Evolutionary conservation across 345 rosid genomes (phyloP).

Genomic region (Rhizophora apiculata): DNA sequence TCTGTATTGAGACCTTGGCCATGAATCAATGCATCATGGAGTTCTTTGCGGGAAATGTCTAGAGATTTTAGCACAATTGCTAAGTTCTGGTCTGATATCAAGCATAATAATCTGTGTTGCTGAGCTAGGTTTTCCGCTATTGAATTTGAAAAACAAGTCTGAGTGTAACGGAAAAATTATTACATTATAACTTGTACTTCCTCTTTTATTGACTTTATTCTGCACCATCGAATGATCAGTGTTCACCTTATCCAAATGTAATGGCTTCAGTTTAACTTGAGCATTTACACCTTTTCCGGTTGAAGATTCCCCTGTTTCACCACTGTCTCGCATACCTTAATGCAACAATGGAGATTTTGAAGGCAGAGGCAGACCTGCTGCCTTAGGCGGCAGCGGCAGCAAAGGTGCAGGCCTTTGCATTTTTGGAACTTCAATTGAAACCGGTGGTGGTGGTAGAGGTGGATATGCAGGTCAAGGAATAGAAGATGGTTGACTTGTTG

Average conservation of each 20-base stretch:
- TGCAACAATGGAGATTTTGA: constrained; percentile 43
- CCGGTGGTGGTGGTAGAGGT: constrained; percentile 17
- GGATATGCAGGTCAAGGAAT: constrained; percentile 15
- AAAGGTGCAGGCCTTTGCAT: constrained; percentile 32
- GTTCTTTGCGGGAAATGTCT: constrained; percentile 49
- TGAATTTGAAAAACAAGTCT: neutral
- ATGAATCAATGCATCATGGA: constrained; percentile 48
- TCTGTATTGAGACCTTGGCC: constrained; percentile 62
- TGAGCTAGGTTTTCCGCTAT: constrained; percentile 19
- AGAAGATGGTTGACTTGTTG: constrained; percentile 28
- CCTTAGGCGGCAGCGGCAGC: constrained; percentile 44
- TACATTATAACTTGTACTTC: no score
- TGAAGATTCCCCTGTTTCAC: constrained; percentile 36
- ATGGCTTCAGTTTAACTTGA: constrained; percentile 75
- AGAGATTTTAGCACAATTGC: constrained; percentile 72
- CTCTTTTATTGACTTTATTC: constrained; percentile 53
- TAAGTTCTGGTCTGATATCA: constrained; percentile 63
- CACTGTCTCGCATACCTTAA: constrained; percentile 14
- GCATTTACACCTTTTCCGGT: constrained; percentile 26
- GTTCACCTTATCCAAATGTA: constrained; percentile 86
- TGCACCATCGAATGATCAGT: constrained; percentile 81
- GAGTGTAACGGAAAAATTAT: no score
- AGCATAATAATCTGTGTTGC: constrained; percentile 50
- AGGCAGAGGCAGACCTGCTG: constrained; percentile 23
- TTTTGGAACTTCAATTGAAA: constrained; percentile 16